Conservation (phyloP, 257 asterid species). For the Anisodus acutangulus region DNA sequence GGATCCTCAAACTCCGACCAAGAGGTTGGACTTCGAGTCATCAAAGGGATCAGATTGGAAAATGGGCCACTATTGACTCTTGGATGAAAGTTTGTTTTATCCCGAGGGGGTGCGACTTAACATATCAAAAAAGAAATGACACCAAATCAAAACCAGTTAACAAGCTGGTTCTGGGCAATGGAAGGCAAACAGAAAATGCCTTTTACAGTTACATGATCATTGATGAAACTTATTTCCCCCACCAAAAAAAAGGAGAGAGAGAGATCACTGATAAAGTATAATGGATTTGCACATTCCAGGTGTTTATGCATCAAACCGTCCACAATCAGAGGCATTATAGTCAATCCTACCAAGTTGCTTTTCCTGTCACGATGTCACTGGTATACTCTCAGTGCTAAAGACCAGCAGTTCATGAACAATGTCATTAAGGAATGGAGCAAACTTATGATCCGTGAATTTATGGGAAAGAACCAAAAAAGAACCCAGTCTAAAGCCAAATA, state of each 20-base stretch:
- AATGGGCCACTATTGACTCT: background rate
- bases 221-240: background rate
- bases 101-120: background rate
- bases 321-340: background rate
- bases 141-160: conserved; percentile 2
- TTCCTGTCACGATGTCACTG: background rate
- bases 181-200: conserved; percentile 2
- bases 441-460: background rate
- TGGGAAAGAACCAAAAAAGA: background rate
- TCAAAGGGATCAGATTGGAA: background rate
- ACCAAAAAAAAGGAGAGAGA: background rate
- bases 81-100: background rate
- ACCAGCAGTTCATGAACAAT: background rate
- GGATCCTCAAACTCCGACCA: background rate
- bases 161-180: background rate
- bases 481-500: background rate
- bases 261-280: background rate
- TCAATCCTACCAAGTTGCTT: conserved; percentile 4
- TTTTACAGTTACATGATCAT: conserved; percentile 8
- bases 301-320: background rate
- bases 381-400: background rate
- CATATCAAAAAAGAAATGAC: background rate
- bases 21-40: background rate
- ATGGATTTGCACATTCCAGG: background rate
- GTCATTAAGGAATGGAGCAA: background rate